A percentile compares a stretch with the other conserved stretches of the same genome.
These are phyloP conservation scores for Neofusicoccum laricinum DNA, from an alignment of 2,329 filamentous ascomycete genomes.

Conservation along the genomic window DNA sequence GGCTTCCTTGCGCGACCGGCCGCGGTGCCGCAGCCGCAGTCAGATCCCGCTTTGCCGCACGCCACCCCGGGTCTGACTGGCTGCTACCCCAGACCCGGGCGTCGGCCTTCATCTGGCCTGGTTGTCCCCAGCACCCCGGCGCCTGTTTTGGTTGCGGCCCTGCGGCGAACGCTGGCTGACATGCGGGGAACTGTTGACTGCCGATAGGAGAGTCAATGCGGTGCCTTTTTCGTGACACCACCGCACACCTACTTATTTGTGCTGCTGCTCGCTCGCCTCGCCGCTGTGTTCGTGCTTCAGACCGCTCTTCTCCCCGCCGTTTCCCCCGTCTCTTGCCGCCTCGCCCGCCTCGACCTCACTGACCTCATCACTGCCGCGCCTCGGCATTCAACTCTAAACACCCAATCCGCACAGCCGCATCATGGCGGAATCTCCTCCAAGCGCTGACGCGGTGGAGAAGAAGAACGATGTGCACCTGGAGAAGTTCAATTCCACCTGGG, in stretches of 20 bases:
- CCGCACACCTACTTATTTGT: background rate
- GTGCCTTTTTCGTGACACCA: background rate
- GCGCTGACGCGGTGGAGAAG: background rate
- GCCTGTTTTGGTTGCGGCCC: slow-evolving; percentile 8
- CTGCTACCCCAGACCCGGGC: slow-evolving; percentile 2
- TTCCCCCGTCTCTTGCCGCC: background rate
- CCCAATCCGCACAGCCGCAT: background rate
- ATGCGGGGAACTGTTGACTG: background rate
- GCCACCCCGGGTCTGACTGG: slow-evolving; percentile 8
- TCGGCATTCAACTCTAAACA: too few species aligned
- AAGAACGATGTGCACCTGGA: slow-evolving; percentile 18
- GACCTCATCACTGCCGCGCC: background rate
- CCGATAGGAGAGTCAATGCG: background rate
- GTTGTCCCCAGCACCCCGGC: background rate
- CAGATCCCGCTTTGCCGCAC: background rate
- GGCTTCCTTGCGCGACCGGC: background rate
- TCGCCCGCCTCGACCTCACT: background rate
- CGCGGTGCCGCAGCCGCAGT: background rate
- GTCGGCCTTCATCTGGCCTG: background rate
- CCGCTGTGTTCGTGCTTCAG: background rate
- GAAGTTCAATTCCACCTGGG: slow-evolving; percentile 19
- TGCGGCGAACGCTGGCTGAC: background rate
- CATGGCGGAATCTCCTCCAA: background rate
- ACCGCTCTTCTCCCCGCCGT: background rate
- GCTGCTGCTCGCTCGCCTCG: background rate